These are phyloP conservation scores for Pseudogymnoascus sp. DNA, from an alignment of 2,329 filamentous ascomycete species.

Conservation along the genomic window DNA sequence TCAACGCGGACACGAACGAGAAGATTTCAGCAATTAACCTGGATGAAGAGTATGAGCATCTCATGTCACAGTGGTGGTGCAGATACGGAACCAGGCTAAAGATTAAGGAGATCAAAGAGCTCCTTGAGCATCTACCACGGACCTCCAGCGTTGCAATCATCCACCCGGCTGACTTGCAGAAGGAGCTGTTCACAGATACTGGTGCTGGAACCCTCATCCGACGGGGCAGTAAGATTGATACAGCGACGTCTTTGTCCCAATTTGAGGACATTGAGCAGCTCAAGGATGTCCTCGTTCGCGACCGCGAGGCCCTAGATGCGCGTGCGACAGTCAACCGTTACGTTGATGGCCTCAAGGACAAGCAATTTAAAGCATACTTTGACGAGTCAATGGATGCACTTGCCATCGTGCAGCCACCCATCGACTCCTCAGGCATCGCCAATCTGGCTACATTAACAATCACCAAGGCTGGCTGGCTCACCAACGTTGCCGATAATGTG, in stretches of 20 bases:
- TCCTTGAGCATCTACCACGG: conserved; percentile 79
- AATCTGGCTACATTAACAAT: conserved; percentile 87
- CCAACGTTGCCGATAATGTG: conserved; percentile 90
- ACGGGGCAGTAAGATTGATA: conserved; percentile 81
- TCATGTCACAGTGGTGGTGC: conserved; percentile 94
- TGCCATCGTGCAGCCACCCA: conserved; percentile 75
- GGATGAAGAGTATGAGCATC: conserved; percentile 87
- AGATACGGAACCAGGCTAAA: conserved; percentile 90
- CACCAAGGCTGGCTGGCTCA: conserved; percentile 89
- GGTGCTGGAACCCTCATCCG: conserved; percentile 90
- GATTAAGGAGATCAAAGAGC: conserved; percentile 95
- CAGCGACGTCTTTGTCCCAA: conserved; percentile 61
- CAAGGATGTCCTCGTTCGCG: conserved; percentile 74
- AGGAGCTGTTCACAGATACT: conserved; percentile 93
- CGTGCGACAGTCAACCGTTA: conserved; percentile 81
- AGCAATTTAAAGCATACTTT: conserved; percentile 86
- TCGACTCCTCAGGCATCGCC: conserved; percentile 58
- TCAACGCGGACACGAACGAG: conserved; percentile 85
- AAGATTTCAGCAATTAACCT: conserved; percentile 97
- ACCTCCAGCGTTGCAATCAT: conserved; percentile 96
- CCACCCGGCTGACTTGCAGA: conserved; percentile 89
- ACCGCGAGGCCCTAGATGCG: conserved; percentile 74
- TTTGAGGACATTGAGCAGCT: conserved; percentile 70
- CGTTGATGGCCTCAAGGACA: conserved; percentile 66
- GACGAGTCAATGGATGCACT: conserved; percentile 91